Percentiles rank a stretch among this genome's conserved stretches.
phyloP scores from a whole-genome alignment of 495 filamentous ascomycete genomes.

The Daldinia vernicosa region DNA sequence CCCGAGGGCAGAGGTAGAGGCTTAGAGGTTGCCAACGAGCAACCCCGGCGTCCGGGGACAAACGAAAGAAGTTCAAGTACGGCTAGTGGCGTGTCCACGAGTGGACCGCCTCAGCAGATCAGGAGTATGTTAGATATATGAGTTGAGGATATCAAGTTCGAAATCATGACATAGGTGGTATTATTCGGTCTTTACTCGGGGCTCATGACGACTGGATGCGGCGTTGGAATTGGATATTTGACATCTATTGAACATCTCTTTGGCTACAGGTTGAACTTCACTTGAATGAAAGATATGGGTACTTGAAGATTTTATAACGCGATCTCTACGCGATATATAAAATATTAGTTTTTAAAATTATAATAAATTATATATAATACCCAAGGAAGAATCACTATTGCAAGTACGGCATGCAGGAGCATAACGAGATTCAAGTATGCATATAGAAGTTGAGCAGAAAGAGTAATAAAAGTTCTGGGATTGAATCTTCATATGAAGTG shows the following conservation, averaged over 20 bases:
- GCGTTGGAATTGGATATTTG: constrained; percentile 19
- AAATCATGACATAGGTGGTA: background rate
- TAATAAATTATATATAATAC: background rate
- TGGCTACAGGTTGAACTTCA: background rate
- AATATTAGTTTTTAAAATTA: background rate
- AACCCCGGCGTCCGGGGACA: constrained; percentile 15
- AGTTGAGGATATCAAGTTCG: constrained; percentile 17
- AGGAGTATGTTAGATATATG: constrained; percentile 68
- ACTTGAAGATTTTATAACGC: background rate
- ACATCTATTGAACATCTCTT: constrained; percentile 13
- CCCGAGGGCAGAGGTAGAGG: constrained; percentile 42
- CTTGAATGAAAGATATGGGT: background rate
- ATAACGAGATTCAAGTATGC: background rate
- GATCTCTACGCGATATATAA: background rate
- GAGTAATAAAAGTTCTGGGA: too few species aligned
- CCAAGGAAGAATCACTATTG: background rate
- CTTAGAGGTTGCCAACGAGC: constrained; percentile 14
- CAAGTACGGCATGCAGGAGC: background rate
- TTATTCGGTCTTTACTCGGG: constrained; percentile 22
- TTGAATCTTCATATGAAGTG: too few species aligned
- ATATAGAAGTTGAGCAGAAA: too few species aligned
- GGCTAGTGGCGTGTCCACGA: constrained; percentile 46
- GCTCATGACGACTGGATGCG: constrained; percentile 25
- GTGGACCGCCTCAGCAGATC: constrained; percentile 57
- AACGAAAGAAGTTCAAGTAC: constrained; percentile 49